Conservation (phyloP, 2,329 filamentous ascomycete genomes). For the Mycosphaerella sp. region DNA sequence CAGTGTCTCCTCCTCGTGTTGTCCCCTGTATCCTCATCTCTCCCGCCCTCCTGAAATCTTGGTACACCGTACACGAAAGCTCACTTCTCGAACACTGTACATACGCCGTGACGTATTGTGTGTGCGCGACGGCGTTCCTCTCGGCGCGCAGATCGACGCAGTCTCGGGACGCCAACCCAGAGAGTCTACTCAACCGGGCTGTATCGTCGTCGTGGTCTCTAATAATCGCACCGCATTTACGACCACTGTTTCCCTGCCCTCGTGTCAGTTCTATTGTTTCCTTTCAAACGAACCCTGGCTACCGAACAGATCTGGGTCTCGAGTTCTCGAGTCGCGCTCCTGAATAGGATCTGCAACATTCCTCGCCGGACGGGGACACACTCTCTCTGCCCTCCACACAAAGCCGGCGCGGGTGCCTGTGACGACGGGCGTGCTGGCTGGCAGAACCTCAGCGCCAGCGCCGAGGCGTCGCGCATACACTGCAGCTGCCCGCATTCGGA, state of each 20-base stretch:
- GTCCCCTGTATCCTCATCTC: background rate
- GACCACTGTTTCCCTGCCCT: slow-evolving; percentile 5
- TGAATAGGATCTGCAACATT: slow-evolving; percentile 1
- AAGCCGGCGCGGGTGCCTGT: slow-evolving; percentile 4
- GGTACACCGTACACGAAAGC: background rate
- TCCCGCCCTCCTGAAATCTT: background rate
- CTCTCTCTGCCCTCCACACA: slow-evolving; percentile 1
- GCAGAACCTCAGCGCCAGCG: slow-evolving; percentile 6
- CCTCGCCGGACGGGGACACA: slow-evolving; percentile 6
- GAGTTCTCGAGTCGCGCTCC: background rate
- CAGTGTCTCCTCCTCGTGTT: background rate
- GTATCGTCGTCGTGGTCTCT: background rate
- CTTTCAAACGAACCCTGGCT: background rate
- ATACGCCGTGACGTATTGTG: slow-evolving; percentile 2
- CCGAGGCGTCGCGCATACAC: slow-evolving; percentile 8
- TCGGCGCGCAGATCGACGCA: slow-evolving; percentile 6
- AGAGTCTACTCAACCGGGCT: background rate
- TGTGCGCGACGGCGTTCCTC: slow-evolving; percentile 2
- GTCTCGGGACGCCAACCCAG: slow-evolving; percentile 4
- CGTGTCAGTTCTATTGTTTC: background rate
- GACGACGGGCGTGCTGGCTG: slow-evolving; percentile 2
- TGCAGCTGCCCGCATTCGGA: slow-evolving; percentile 14
- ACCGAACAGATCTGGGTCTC: slow-evolving; percentile 3
- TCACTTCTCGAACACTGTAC: slow-evolving; percentile 4
- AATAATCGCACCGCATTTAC: slow-evolving; percentile 5